Evolutionary conservation across 441 rosid genomes (phyloP).

Genomic region (Euphorbia schlechtendalii): DNA sequence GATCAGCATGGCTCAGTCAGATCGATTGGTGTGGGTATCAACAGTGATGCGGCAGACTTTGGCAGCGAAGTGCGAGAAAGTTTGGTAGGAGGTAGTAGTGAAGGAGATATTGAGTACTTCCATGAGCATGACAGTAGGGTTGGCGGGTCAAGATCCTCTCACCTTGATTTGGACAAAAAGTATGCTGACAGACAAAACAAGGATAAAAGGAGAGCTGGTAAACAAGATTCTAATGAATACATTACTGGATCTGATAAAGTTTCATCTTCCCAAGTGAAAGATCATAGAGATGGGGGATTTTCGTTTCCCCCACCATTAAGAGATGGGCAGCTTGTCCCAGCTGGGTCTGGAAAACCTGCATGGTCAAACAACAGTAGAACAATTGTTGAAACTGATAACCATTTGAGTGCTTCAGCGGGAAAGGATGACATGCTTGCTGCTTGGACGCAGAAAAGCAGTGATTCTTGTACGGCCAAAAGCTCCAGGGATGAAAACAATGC

Average conservation of each 20-base stretch:
- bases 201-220: slow-evolving; percentile 42
- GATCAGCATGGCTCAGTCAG: slow-evolving; percentile 90
- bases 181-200: slow-evolving; percentile 31
- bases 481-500: slow-evolving; percentile 53
- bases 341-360: slow-evolving; percentile 49
- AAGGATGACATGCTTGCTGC: slow-evolving; percentile 57
- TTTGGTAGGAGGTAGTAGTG: slow-evolving; percentile 80
- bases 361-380: slow-evolving; percentile 51
- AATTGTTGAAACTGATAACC: slow-evolving; percentile 41
- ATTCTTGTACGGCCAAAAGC: slow-evolving; percentile 60
- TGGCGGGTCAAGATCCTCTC: slow-evolving; percentile 40
- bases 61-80: slow-evolving; percentile 83
- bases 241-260: slow-evolving; percentile 42
- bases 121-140: slow-evolving; percentile 43
- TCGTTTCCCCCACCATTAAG: slow-evolving; percentile 67
- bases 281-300: slow-evolving; percentile 52
- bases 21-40: slow-evolving; percentile 93
- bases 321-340: slow-evolving; percentile 50
- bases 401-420: slow-evolving; percentile 42
- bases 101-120: slow-evolving; percentile 73
- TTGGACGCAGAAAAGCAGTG: slow-evolving; percentile 76
- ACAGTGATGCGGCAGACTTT: slow-evolving; percentile 80
- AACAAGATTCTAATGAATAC: slow-evolving; percentile 38
- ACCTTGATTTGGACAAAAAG: slow-evolving; percentile 48
- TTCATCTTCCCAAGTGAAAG: slow-evolving; percentile 35